Conservation (phyloP, 139 green algal species). For the Picocystis salinarum region DNA sequence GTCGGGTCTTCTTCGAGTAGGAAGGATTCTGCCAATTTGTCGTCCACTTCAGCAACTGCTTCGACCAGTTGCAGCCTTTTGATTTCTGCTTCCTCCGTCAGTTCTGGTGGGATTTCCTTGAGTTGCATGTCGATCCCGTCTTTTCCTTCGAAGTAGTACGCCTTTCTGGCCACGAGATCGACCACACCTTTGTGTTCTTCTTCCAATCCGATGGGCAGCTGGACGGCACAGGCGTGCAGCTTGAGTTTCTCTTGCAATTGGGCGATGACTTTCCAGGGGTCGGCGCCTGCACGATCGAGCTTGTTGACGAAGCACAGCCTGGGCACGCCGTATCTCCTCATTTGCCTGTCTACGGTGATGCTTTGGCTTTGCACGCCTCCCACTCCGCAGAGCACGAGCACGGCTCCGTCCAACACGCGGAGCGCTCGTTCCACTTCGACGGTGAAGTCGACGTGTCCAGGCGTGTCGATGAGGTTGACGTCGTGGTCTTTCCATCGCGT, state of each 20-base stretch:
- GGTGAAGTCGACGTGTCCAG: constrained; percentile 96
- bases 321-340: constrained; percentile 79
- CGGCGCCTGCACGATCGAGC: constrained; percentile 57
- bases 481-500: constrained; percentile 72
- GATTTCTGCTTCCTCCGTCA: constrained; percentile 15
- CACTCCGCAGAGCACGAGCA: constrained; percentile 88
- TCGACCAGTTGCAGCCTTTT: background rate
- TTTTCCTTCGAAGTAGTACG: constrained; percentile 44
- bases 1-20: constrained; percentile 56
- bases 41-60: constrained; percentile 54
- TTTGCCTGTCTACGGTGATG: constrained; percentile 91
- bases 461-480: constrained; percentile 43
- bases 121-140: constrained; percentile 29
- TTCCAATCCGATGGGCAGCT: constrained; percentile 81
- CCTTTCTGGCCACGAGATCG: constrained; percentile 53
- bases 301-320: constrained; percentile 82
- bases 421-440: constrained; percentile 95
- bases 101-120: constrained; percentile 30
- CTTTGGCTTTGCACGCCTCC: constrained; percentile 78
- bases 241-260: constrained; percentile 15
- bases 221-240: background rate
- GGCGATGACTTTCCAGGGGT: constrained; percentile 60
- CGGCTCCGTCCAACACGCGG: constrained; percentile 85
- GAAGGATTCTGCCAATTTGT: constrained; percentile 77
- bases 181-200: constrained; percentile 69